Evolutionary conservation across 306 rosid genomes (phyloP).

Genomic region (Fagus crenata): DNA sequence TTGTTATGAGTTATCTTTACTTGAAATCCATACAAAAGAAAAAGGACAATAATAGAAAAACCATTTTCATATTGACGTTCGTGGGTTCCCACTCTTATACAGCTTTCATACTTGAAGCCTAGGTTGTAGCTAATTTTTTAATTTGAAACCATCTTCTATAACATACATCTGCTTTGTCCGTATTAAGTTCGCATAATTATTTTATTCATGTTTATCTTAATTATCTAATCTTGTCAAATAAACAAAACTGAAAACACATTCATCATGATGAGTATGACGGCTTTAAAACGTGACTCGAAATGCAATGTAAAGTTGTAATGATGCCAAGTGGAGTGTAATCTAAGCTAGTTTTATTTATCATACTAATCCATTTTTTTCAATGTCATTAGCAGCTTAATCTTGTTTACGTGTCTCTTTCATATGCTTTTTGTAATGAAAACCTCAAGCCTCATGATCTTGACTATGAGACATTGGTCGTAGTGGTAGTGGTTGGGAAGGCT

Average conservation of each 20-base stretch:
- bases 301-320: neutral
- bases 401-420: slow-evolving; percentile 10
- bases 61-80: neutral
- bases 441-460: neutral
- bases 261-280: neutral
- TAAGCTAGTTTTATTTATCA: slow-evolving; percentile 3
- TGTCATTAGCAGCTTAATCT: neutral
- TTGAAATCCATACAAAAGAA: neutral
- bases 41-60: neutral
- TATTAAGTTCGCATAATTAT: slow-evolving; percentile 20
- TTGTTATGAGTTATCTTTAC: neutral
- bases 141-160: slow-evolving; percentile 1
- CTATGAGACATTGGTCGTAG: neutral
- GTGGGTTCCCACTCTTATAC: slow-evolving; percentile 4
- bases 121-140: neutral
- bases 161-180: neutral
- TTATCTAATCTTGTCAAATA: neutral
- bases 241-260: neutral
- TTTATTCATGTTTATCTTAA: neutral
- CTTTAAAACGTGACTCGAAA: neutral
- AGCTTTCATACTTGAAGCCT: neutral
- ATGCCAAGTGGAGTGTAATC: slow-evolving; percentile 18
- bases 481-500: slow-evolving; percentile 8
- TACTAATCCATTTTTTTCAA: neutral
- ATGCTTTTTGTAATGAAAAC: neutral